Base-by-base conservation (phyloP, 208 protist genomes). In the Leishmania braziliensis region DNA sequence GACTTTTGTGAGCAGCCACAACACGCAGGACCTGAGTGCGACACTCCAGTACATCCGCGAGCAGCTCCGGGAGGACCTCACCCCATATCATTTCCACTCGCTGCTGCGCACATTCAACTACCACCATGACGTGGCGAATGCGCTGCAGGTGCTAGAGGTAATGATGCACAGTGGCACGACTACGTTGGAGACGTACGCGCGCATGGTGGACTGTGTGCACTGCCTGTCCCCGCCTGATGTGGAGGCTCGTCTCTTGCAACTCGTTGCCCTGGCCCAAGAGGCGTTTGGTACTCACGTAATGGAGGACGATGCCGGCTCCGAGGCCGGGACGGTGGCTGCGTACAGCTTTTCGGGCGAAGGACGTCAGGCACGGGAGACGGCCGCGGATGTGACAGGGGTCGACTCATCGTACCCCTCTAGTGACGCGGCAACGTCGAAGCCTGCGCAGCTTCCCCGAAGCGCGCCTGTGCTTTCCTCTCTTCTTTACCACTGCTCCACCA, bases 91-190 rank as follows among this genome's bases (percentile, higher is more conserved):
- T 85, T 95, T 95, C 84, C 89, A 96, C 84, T 79, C 92, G 6
- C 83, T 98, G 39, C 87, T 98, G 63, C 95, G 95, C 56, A 86
- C 90, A 48, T 96, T 98, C 74, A 95, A 87, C 86, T 90, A 94
- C 66, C 85, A 90, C 54, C 89, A 86, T 12, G 92, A 96, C 68
- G 85, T 84, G 23, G 87, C 92, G 8, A 95, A 91, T 75, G 89
- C 89, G 29, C 75, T 94, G 76, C 91, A 96, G 84, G 85, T 98
- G 83, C 78, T 98, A 36, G 88, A 91, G 56, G 87, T 96, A 63
- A 93, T 97, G 85, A 53, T 79, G 66, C 81, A 93, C 69, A 83
- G 89, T 48, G 90, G 85, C 16, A 89, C 89, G 16, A 85, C 87
- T 46, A 89, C 90, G 20, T 82, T 90, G 36, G 91, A 93, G 76